Percentiles rank a stretch among this genome's conserved stretches.
Evolutionary conservation across 371 early-diverging fungal species (phyloP).

Genomic region (Mortierella sp.): DNA sequence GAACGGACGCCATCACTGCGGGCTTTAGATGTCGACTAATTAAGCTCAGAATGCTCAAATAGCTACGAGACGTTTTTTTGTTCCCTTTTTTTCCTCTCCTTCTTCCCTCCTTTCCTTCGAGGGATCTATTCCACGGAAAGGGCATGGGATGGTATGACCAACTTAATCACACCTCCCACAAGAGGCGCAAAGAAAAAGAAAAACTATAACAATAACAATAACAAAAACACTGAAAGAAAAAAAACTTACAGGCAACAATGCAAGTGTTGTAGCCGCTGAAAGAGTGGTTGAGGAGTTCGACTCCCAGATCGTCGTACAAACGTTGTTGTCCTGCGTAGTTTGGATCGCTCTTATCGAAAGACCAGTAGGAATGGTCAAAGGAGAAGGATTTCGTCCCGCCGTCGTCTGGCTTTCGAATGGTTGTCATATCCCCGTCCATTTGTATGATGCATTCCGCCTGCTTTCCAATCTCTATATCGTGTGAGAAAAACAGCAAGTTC

Average conservation of each 20-base stretch:
- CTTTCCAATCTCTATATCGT: conserved; percentile 68
- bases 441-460: conserved; percentile 74
- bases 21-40: conserved; percentile 11
- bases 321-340: conserved; percentile 82
- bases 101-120: neutral
- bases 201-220: neutral
- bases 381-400: conserved; percentile 75
- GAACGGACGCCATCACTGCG: conserved; percentile 11
- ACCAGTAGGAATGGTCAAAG: conserved; percentile 92
- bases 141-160: neutral
- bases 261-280: conserved; percentile 91
- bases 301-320: conserved; percentile 85
- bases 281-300: conserved; percentile 86
- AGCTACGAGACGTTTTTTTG: neutral
- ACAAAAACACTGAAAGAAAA: neutral
- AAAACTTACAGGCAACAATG: conserved; percentile 85
- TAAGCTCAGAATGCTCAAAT: conserved; percentile 6
- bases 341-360: conserved; percentile 75
- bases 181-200: neutral
- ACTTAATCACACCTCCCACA: neutral
- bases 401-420: conserved; percentile 70
- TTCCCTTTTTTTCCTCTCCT: neutral
- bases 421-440: conserved; percentile 83
- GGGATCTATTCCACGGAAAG: neutral
- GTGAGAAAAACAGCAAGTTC: neutral